phyloP scores from a whole-genome alignment of 495 filamentous ascomycete genomes.

The Neurospora tetrasperma region DNA sequence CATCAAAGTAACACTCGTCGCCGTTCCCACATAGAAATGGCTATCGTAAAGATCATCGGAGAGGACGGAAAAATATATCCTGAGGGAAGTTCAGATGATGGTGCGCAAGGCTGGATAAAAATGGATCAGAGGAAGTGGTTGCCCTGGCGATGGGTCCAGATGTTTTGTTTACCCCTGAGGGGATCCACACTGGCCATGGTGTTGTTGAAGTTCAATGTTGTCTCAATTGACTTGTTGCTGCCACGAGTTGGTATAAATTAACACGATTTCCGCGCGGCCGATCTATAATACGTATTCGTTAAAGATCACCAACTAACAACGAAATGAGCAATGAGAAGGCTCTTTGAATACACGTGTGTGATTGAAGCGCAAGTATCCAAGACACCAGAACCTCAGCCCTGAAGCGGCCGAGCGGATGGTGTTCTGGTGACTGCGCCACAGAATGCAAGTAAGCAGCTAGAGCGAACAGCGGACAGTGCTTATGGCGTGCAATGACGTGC shows the following conservation, averaged over 20 bases:
- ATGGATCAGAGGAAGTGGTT: background rate
- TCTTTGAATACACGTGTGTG: background rate
- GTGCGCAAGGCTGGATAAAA: background rate
- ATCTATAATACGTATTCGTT: background rate
- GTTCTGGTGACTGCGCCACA: background rate
- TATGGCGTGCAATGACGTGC: background rate
- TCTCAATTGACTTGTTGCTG: background rate
- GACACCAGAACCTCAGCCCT: background rate
- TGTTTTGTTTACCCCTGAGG: background rate
- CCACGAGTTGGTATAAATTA: background rate
- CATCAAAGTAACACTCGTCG: slow-evolving; percentile 29
- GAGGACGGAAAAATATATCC: background rate
- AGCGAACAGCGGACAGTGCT: background rate
- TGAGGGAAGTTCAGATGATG: background rate
- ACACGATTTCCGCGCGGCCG: background rate
- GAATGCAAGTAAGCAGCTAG: background rate
- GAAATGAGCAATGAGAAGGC: background rate
- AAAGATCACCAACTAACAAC: background rate
- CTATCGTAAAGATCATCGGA: background rate
- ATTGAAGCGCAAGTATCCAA: background rate
- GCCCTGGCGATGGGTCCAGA: background rate
- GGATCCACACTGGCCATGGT: background rate
- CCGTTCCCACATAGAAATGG: background rate
- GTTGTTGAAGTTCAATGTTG: background rate
- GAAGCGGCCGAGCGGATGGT: background rate